phyloP scores from a whole-genome alignment of 2,329 filamentous ascomycete species.

The Rugonectria rugulosa region DNA sequence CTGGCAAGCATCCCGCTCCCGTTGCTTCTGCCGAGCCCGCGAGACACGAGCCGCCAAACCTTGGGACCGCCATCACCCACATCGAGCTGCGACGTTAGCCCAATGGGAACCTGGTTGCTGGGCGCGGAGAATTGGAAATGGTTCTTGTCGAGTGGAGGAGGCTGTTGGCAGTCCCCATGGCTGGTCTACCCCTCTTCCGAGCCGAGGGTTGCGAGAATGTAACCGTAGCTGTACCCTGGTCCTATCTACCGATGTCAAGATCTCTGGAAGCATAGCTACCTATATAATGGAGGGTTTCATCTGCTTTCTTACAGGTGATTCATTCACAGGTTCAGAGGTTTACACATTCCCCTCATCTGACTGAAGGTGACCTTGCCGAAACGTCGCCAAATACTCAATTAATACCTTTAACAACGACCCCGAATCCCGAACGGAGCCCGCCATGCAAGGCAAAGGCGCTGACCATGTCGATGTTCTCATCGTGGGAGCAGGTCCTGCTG shows the following conservation, averaged over 20 bases:
- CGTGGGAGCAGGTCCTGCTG: slow-evolving; percentile 23
- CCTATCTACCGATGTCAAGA: not conserved
- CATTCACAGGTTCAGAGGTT: not conserved
- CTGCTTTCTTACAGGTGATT: not conserved
- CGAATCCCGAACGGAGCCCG: not conserved
- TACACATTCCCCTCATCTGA: not conserved
- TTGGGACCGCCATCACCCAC: not conserved
- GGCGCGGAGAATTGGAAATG: too few species aligned
- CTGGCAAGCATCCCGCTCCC: not conserved
- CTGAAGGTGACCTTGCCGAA: not conserved
- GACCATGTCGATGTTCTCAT: slow-evolving; percentile 23
- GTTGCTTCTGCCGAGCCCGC: not conserved
- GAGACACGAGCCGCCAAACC: not conserved
- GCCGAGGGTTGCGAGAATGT: not conserved
- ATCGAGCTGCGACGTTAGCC: not conserved
- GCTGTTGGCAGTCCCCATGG: not conserved
- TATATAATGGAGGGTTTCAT: not conserved
- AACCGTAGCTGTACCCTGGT: not conserved
- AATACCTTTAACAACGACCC: not conserved
- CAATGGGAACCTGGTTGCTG: not conserved
- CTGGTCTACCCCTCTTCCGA: not conserved
- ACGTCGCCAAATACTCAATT: not conserved
- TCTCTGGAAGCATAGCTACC: not conserved
- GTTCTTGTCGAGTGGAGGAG: not conserved
- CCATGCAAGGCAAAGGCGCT: slow-evolving; percentile 3